phyloP scores from a whole-genome alignment of 1,139 yeast genomes.

The Pichia sp. region DNA sequence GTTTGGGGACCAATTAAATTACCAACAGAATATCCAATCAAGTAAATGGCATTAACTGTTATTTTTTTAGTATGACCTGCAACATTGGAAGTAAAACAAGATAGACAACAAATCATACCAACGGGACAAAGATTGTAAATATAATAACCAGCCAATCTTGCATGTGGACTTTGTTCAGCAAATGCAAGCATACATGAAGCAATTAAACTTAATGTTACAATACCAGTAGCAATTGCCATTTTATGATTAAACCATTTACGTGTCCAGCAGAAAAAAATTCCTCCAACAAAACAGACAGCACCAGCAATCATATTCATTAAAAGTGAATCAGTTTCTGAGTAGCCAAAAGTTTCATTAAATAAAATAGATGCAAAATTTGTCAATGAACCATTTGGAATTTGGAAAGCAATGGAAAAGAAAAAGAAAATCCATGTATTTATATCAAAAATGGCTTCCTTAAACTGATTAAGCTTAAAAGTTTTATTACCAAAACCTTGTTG shows the following conservation, averaged over 20 bases:
- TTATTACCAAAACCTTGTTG: not conserved
- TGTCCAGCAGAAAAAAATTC: not conserved
- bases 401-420: not conserved
- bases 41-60: conserved; percentile 36
- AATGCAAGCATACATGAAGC: not conserved
- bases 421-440: not conserved
- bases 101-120: conserved; percentile 9
- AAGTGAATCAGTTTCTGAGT: not conserved
- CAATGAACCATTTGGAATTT: not conserved
- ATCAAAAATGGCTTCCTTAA: not conserved
- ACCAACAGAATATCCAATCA: conserved; percentile 31
- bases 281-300: not conserved
- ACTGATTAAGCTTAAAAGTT: not conserved
- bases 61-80: conserved; percentile 38
- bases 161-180: not conserved
- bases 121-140: not conserved
- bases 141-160: not conserved
- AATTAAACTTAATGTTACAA: not conserved
- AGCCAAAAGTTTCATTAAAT: not conserved
- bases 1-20: not conserved
- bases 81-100: conserved; percentile 33
- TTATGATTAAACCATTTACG: not conserved
- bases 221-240: not conserved
- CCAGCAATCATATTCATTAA: not conserved
- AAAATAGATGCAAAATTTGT: not conserved